Conservation (phyloP, 2,329 filamentous ascomycete genomes). For the Leptographium procerum region DNA sequence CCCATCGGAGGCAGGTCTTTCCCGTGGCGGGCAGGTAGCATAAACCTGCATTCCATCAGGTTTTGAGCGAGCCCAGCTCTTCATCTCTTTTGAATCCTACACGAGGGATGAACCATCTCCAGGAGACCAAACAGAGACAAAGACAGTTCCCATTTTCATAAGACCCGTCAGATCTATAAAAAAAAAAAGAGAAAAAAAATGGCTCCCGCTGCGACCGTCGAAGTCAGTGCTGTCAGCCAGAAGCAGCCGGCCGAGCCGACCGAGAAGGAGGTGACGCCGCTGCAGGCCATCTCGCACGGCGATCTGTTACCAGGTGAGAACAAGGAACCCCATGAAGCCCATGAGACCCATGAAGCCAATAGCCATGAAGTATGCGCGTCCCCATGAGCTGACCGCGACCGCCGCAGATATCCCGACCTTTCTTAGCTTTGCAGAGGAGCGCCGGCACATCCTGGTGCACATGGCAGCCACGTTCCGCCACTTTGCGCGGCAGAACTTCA, state of each 20-base stretch:
- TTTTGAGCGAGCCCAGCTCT: background rate
- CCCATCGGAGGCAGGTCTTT: background rate
- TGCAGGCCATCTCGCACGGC: conserved; percentile 19
- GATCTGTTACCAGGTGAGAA: conserved; percentile 16
- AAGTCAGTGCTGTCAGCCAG: background rate
- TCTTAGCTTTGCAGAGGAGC: background rate
- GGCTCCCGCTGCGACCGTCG: conserved; percentile 14
- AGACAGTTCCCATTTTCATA: background rate
- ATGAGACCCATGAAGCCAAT: no score
- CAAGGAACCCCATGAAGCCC: background rate
- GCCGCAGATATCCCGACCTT: background rate
- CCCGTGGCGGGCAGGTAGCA: background rate
- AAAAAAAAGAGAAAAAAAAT: no score
- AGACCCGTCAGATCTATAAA: no score
- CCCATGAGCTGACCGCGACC: background rate
- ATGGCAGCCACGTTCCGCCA: conserved; percentile 19
- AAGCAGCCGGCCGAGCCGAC: conserved; percentile 1
- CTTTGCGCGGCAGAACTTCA: conserved; percentile 51
- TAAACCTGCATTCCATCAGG: background rate
- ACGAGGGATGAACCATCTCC: no score
- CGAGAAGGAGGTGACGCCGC: conserved; percentile 14
- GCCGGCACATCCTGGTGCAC: conserved; percentile 1
- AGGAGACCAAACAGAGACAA: no score
- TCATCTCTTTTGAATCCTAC: no score
- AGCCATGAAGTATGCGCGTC: no score